Base-by-base conservation (phyloP, 129 eudicot genomes). In the Chrysanthemum lavandulifolium region DNA sequence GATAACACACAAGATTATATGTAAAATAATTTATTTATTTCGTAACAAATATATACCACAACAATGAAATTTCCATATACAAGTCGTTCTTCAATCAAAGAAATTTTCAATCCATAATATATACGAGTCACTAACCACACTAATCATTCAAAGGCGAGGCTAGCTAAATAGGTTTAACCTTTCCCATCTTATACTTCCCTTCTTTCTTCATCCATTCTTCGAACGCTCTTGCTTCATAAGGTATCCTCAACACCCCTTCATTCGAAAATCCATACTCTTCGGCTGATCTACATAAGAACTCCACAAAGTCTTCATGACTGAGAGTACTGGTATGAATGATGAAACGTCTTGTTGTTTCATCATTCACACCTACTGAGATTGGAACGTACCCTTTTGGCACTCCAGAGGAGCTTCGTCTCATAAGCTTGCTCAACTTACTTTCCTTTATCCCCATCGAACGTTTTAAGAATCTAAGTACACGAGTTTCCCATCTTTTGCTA, bases 351-450 rank as follows among this genome's bases (percentile, higher is more conserved):
- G 77, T 76, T 36, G 81, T 72, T 14, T 75, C 75, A 18, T 58
- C 73, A 15, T 73, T 81, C 36, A 78, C 69, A 2, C 91, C 91
- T 51, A 86, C 91, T 11, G 84, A 78, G 11, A 86, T 78, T 0
- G 88, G 91, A 67, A 86, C 69, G 13, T 86, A 86, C 27, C 91
- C 91, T 76, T 53, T 78, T 19, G 91, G 91, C 10, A 84, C 71
- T 58, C 29, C 3, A 3, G 71, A 18, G 10, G 72, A 61, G 0
- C 61, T 40, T 7, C 75, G 21, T 29, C 57, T 69, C 54, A 67
- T 60, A 5, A 60, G 55, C 54, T 67, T 78, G 68, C 53, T 58
- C 69, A 80, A 59, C 72, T 75, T 86, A 61, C 85, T 80, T 13
- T 73, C 83, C 67, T 74, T 86, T 57, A 76, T 31, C 52, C 91